Evolutionary conservation across 2,329 filamentous ascomycete species (phyloP).

Genomic region (Alternaria angustiovoidea): DNA sequence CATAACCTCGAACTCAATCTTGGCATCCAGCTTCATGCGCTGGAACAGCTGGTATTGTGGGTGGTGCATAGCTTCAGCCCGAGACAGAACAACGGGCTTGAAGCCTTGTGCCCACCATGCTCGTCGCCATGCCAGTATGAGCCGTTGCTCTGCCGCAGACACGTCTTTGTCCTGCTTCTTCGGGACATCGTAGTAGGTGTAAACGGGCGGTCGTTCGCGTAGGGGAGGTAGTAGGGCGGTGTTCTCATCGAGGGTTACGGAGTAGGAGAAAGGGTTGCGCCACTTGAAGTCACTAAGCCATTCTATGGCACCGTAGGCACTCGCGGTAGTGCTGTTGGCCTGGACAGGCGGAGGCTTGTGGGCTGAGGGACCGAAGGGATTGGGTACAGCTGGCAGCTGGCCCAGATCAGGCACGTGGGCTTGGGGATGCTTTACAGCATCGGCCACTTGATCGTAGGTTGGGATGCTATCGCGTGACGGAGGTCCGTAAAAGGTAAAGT

Average conservation of each 20-base stretch:
- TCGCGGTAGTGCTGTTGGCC: conserved; percentile 73
- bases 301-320: conserved; percentile 68
- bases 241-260: conserved; percentile 80
- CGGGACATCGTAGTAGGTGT: conserved; percentile 87
- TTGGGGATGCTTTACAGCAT: conserved; percentile 52
- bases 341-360: conserved; percentile 81
- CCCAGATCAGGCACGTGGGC: conserved; percentile 39
- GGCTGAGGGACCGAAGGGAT: conserved; percentile 73
- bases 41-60: conserved; percentile 78
- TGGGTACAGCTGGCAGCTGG: conserved; percentile 53
- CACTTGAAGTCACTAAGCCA: conserved; percentile 94
- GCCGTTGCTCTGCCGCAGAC: conserved; percentile 75
- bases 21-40: conserved; percentile 46
- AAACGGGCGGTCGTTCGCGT: conserved; percentile 74
- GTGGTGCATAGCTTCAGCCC: conserved; percentile 82
- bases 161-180: conserved; percentile 68
- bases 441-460: conserved; percentile 46
- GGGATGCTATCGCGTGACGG: conserved; percentile 48
- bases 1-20: conserved; percentile 68
- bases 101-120: conserved; percentile 98
- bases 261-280: conserved; percentile 87
- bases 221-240: conserved; percentile 84
- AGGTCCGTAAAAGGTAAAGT: conserved; percentile 50
- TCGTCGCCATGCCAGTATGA: conserved; percentile 86
- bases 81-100: conserved; percentile 79